Evolutionary conservation across 2,329 filamentous ascomycete species (phyloP).

Genomic region (Talaromyces sp.): DNA sequence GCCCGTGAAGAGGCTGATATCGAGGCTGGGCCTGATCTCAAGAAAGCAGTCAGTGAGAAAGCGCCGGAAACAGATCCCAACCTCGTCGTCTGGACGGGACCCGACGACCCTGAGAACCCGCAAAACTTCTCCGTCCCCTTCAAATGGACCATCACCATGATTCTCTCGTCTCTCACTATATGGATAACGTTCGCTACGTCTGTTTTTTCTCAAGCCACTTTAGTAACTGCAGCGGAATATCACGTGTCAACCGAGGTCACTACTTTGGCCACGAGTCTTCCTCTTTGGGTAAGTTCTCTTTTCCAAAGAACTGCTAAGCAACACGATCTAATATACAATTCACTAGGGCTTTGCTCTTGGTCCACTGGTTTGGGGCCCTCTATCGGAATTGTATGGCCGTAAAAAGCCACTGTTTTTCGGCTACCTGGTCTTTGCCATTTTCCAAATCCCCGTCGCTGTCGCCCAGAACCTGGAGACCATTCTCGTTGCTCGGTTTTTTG

Average conservation of each 20-base stretch:
- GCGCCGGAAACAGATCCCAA: slow-evolving; percentile 21
- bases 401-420: slow-evolving; percentile 46
- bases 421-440: slow-evolving; percentile 46
- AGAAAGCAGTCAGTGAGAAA: slow-evolving; percentile 1
- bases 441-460: slow-evolving; percentile 52
- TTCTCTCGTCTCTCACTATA: slow-evolving; percentile 40
- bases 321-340: not conserved
- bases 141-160: slow-evolving; percentile 41
- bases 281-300: slow-evolving; percentile 33
- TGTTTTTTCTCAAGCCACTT: slow-evolving; percentile 42
- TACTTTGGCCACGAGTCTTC: slow-evolving; percentile 46
- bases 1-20: not conserved
- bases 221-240: slow-evolving; percentile 38
- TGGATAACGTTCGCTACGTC: slow-evolving; percentile 45
- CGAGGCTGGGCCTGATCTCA: not conserved
- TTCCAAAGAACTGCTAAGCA: not conserved
- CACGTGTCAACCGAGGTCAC: slow-evolving; percentile 45
- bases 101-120: slow-evolving; percentile 25
- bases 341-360: slow-evolving; percentile 34
- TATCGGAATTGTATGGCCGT: slow-evolving; percentile 48
- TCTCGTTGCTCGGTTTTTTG: slow-evolving; percentile 51
- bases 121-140: slow-evolving; percentile 19
- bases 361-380: slow-evolving; percentile 38
- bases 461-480: slow-evolving; percentile 52
- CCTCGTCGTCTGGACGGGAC: slow-evolving; percentile 26